Base-by-base conservation (phyloP, 352 stramenopile species). In the Globisporangium spinosum region DNA sequence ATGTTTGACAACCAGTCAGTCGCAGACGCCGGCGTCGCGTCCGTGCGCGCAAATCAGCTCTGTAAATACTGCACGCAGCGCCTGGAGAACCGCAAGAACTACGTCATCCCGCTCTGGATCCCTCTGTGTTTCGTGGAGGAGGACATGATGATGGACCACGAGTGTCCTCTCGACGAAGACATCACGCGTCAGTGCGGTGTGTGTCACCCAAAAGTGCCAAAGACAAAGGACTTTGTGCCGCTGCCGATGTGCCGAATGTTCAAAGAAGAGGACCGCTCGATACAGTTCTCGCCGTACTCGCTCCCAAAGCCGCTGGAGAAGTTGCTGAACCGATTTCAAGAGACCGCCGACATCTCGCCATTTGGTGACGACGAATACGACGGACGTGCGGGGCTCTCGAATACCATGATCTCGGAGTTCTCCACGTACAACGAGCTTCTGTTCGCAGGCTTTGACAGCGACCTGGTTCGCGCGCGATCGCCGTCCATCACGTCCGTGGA, bases 61-160 rank as follows among this genome's bases (percentile, higher is more conserved):
- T 93, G 85, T 68, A 90, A 89, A 54, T 82, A 89, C 70, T 93
- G 85, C 53, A 63, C 82, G 2, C 79, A 87, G 51, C 78, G 83
- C 5, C 71, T 83, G 57, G 73, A 85, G 62, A 78, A 81, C 32
- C 73, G 85, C 12, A 89, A 90, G 61, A 88, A 86, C 29, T 91
- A 91, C 61, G 77, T 88, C 2, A 79, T 93, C 8, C 85, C 85
- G 29, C 73, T 93, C 20, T 93, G 85, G 85, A 93, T 91, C 53
- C 85, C 85, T 34, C 70, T 93, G n/a, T 91, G 83, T 58, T 93
- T 93, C 57, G 85, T 93, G 23, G 82, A 93, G 66, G 85, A 93
- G 60, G 71, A 80, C n/a, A 91, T 91, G 85, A 79, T 91, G 67
- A 72, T 85, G 13, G 71, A 81, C 12, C 85, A 93, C 71, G 70